Conservation (phyloP, 106 monocot genomes). For the Apostasia ramifera region DNA sequence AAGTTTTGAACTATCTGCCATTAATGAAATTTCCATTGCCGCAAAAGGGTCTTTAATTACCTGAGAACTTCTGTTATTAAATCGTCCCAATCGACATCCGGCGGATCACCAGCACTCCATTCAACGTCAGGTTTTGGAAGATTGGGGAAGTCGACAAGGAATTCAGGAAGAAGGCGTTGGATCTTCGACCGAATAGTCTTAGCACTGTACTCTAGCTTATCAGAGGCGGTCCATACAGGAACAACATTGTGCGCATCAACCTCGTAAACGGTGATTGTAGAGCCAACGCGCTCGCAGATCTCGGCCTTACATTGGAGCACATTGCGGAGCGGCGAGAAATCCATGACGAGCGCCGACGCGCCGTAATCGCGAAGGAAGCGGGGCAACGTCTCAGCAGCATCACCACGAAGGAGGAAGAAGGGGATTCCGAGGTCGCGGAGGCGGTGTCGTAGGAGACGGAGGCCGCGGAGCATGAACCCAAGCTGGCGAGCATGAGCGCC, state of each 20-base stretch:
- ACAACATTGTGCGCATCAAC: conserved; percentile 98
- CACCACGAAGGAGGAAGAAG: conserved; percentile 67
- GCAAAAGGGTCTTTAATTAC: conserved; percentile 14
- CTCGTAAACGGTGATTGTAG: conserved; percentile 40
- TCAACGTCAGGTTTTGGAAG: conserved; percentile 10
- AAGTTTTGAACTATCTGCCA: not conserved
- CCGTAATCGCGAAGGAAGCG: conserved; percentile 30
- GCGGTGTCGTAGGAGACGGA: conserved; percentile 35
- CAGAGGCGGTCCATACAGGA: conserved; percentile 77
- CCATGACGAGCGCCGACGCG: conserved; percentile 63
- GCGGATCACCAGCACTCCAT: conserved; percentile 34
- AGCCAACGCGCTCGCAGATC: conserved; percentile 29
- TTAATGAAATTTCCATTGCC: no score
- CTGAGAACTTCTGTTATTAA: conserved; percentile 52
- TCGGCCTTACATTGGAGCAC: conserved; percentile 49
- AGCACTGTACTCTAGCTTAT: conserved; percentile 78
- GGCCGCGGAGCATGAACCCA: conserved; percentile 83
- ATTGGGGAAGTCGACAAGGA: conserved; percentile 70
- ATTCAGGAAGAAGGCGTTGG: conserved; percentile 53
- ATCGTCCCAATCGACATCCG: conserved; percentile 69
- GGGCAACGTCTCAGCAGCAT: conserved; percentile 51
- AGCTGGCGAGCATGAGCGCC: conserved; percentile 77
- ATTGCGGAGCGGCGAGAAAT: conserved; percentile 80
- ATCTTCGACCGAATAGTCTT: conserved; percentile 77
- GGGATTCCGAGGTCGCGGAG: conserved; percentile 43